Evolutionary conservation across 2,329 filamentous ascomycete genomes (phyloP).

Genomic region (Aureobasidium uvarum): DNA sequence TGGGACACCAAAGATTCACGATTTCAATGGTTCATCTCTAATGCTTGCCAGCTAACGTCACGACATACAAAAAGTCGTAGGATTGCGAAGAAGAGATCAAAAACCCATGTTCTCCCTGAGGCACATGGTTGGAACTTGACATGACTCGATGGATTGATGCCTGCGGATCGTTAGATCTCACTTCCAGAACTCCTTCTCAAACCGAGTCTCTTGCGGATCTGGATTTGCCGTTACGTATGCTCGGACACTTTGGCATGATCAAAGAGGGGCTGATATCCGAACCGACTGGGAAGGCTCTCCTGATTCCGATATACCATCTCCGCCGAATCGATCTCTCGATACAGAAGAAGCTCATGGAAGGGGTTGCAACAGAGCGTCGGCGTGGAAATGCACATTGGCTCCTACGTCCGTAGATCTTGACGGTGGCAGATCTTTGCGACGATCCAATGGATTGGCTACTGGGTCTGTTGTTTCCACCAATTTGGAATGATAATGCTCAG

Average conservation of each 20-base stretch:
- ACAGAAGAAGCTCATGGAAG: not conserved
- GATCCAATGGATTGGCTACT: not conserved
- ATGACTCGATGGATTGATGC: too few species aligned
- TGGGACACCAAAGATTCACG: not conserved
- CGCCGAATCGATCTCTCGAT: not conserved
- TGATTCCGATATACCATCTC: not conserved
- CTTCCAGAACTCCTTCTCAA: too few species aligned
- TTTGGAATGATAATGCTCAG: not conserved
- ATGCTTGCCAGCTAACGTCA: not conserved
- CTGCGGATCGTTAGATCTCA: too few species aligned
- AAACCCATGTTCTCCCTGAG: not conserved
- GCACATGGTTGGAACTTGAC: too few species aligned
- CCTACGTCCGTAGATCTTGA: not conserved
- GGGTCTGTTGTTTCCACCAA: not conserved
- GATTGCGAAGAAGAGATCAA: not conserved
- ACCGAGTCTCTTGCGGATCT: too few species aligned
- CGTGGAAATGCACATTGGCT: not conserved
- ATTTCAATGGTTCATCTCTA: not conserved
- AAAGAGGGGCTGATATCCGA: too few species aligned
- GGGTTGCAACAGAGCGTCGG: not conserved
- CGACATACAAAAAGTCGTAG: not conserved
- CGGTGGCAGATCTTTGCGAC: not conserved
- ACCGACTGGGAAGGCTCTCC: too few species aligned
- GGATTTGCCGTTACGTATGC: too few species aligned
- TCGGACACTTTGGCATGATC: too few species aligned